Percentiles rank a stretch among this genome's conserved stretches.
These are phyloP conservation scores for Lepiota subincarnata DNA, from an alignment of 768 basidiomycete genomes.

Conservation along the genomic window DNA sequence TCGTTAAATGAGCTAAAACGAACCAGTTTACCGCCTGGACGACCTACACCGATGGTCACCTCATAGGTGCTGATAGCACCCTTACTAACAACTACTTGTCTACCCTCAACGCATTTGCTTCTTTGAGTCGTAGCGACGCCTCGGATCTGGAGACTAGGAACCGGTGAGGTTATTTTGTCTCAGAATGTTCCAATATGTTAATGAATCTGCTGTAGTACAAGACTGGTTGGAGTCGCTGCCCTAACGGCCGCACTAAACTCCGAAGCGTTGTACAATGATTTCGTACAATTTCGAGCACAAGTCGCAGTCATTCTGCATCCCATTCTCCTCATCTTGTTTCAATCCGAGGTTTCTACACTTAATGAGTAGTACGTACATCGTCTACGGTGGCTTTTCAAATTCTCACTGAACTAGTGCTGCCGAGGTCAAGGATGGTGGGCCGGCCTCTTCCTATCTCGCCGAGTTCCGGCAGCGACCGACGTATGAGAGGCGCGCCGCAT, in stretches of 20 bases:
- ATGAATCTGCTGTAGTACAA: slow-evolving; percentile 47
- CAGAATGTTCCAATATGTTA: not conserved
- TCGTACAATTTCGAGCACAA: slow-evolving; percentile 69
- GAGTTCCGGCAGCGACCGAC: slow-evolving; percentile 82
- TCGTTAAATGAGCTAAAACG: not conserved
- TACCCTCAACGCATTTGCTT: slow-evolving; percentile 61
- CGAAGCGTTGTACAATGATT: slow-evolving; percentile 75
- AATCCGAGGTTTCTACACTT: slow-evolving; percentile 54
- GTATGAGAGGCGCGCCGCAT: slow-evolving; percentile 79
- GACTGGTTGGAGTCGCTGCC: slow-evolving; percentile 82
- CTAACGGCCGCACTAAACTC: slow-evolving; percentile 78
- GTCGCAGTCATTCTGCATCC: slow-evolving; percentile 67
- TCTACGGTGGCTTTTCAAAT: slow-evolving; percentile 9
- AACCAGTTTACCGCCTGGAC: slow-evolving; percentile 90
- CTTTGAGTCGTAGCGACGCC: slow-evolving; percentile 47
- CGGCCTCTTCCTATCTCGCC: slow-evolving; percentile 73
- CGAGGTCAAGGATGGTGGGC: slow-evolving; percentile 56
- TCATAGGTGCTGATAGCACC: slow-evolving; percentile 71
- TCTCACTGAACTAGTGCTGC: slow-evolving; percentile 39
- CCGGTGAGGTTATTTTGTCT: slow-evolving; percentile 40
- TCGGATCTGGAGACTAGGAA: slow-evolving; percentile 71
- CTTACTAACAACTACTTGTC: slow-evolving; percentile 70
- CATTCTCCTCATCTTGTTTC: slow-evolving; percentile 62
- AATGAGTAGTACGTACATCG: slow-evolving; percentile 59
- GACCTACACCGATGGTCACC: slow-evolving; percentile 83